Percentiles rank a stretch among this genome's conserved stretches.
Evolutionary conservation across 208 protist genomes (phyloP).

Genomic region (Paratrypanosoma confusum): DNA sequence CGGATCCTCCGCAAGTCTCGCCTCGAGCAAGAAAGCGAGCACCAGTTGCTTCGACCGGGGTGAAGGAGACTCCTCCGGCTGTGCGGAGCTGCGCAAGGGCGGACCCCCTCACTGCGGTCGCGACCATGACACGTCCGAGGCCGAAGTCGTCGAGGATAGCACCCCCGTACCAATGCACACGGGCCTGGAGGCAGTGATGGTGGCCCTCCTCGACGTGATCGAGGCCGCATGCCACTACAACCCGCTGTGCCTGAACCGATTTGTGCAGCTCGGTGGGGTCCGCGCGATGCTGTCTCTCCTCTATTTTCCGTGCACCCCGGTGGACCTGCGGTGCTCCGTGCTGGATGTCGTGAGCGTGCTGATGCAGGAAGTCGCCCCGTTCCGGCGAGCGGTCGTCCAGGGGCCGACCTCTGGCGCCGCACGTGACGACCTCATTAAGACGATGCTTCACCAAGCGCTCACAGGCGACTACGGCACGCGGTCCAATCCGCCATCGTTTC

Average conservation of each 20-base stretch:
- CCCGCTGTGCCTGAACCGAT: constrained; percentile 38
- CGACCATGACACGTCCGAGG: no score
- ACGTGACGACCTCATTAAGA: constrained; percentile 35
- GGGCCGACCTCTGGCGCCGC: constrained; percentile 2
- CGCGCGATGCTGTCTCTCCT: constrained; percentile 57
- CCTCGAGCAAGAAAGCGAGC: no score
- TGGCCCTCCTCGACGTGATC: constrained; percentile 62
- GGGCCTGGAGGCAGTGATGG: constrained; percentile 32
- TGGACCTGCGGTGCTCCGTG: constrained; percentile 48
- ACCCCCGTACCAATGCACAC: constrained; percentile 13
- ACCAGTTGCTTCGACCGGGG: no score
- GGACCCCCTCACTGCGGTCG: no score
- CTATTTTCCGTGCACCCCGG: constrained; percentile 57
- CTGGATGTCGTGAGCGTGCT: constrained; percentile 77
- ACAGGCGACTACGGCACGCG: constrained; percentile 21
- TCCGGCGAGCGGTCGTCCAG: constrained; percentile 29
- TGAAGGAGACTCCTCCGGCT: no score
- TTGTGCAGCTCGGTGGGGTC: constrained; percentile 67
- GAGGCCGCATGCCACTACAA: constrained; percentile 86
- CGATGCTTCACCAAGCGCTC: constrained; percentile 62
- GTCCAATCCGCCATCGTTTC: constrained; percentile 28
- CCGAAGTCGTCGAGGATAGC: no score
- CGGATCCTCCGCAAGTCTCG: no score
- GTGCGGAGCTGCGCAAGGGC: no score
- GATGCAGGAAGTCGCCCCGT: constrained; percentile 74